Base-by-base conservation (phyloP, 306 rosid genomes). In the Bauhinia variegata region DNA sequence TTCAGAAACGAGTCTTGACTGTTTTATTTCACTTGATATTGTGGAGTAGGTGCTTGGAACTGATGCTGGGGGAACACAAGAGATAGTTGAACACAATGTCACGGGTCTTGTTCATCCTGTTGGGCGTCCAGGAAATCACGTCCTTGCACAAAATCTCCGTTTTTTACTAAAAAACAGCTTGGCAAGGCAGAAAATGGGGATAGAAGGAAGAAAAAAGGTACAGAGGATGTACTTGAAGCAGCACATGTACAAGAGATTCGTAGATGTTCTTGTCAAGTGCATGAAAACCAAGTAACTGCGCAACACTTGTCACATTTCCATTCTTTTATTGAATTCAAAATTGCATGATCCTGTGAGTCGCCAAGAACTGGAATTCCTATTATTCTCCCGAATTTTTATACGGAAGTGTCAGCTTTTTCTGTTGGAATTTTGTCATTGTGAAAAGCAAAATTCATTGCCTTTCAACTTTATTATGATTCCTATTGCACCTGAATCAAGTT, bases 1-100 rank as follows among this genome's bases (percentile, higher is more conserved):
- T 14, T 30, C 10, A 10, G 14, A 15, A 58, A 66, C 14, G 54
- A 58, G 54, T 65, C 13, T 50, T 72, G 19, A 63, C 18, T 16
- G 43, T 43, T 30, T 16, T 11, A 23, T 48, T 54, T 56, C 44
- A 52, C 17, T 75, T 55, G 60, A 58, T 74, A 11, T 36, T 55
- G 23, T 74, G 77, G 60, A 43, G 39, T 83, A 92, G 96, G 96
- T 92, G 63, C 84, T 92, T 50, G 98, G 98, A 80, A 92, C 96
- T 30, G 85, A 92, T 37, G 88, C 85, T 14, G 98, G 98, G 15
- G 98, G 95, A 42, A 92, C 98, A 4, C 83, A 69, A 71, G 98
- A 85, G 77, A 89, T 92, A 74, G 96, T 92, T 8, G 98, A 92
- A 64, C 86, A 87, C 74, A 89, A 86, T 32, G 85, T 87, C 41